These are phyloP conservation scores for Geotrichum fermentans DNA, from an alignment of 1,139 yeast species.

Conservation along the genomic window DNA sequence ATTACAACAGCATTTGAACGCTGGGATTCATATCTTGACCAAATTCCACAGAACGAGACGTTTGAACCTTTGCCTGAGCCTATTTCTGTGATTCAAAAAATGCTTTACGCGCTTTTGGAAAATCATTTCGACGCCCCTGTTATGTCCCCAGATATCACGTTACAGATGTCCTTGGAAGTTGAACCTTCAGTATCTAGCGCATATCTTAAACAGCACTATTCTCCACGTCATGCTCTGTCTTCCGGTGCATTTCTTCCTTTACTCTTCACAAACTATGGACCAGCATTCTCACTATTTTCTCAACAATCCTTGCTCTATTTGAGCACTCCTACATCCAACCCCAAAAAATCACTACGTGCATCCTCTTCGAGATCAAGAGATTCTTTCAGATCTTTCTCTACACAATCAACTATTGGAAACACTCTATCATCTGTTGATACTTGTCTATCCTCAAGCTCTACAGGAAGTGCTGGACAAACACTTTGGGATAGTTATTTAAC, in stretches of 20 bases:
- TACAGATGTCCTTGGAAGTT: conserved; percentile 42
- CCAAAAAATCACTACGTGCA: conserved; percentile 18
- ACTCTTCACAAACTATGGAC: conserved; percentile 51
- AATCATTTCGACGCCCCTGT: conserved; percentile 29
- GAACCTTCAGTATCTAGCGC: conserved; percentile 46
- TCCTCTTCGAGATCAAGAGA: conserved; percentile 10
- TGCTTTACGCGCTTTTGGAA: conserved; percentile 38
- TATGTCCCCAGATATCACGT: conserved; percentile 27
- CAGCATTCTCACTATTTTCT: conserved; percentile 52
- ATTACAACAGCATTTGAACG: conserved; percentile 70
- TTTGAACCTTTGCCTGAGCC: conserved; percentile 32
- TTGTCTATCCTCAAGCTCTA: neutral
- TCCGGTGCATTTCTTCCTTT: conserved; percentile 59
- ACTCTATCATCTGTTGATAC: neutral
- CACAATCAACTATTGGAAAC: no score
- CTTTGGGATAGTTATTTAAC: neutral
- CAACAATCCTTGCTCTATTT: conserved; percentile 43
- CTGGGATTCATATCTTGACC: conserved; percentile 65
- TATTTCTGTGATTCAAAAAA: conserved; percentile 34
- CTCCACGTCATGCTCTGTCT: conserved; percentile 46
- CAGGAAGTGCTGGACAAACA: neutral
- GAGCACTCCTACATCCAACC: neutral
- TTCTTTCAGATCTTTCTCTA: neutral
- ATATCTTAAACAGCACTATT: conserved; percentile 41
- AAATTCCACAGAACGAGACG: conserved; percentile 42